Evolutionary conservation across 805 yeast species (phyloP).

Genomic region (Clavispora santaluciae): DNA sequence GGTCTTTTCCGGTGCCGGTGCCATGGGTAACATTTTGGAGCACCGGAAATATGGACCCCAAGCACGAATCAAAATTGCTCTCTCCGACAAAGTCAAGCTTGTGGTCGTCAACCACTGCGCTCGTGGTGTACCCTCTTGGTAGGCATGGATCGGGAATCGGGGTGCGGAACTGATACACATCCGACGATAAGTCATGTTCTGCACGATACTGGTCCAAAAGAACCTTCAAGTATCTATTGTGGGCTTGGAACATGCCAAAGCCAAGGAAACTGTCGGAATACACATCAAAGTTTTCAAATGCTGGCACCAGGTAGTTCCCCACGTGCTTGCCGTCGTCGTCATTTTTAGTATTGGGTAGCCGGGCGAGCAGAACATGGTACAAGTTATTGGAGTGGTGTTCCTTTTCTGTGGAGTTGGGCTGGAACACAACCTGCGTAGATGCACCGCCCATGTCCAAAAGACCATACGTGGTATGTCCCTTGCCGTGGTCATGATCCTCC

Average conservation of each 20-base stretch:
- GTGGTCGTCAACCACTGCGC: constrained; percentile 20
- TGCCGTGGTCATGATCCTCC: constrained; percentile 36
- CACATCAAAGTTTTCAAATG: constrained; percentile 33
- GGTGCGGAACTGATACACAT: constrained; percentile 15
- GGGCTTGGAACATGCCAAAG: constrained; percentile 57
- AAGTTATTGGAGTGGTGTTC: constrained; percentile 43
- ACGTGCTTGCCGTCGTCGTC: not conserved
- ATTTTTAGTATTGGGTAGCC: constrained; percentile 18
- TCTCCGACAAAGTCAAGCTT: constrained; percentile 43
- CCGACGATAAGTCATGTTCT: constrained; percentile 12
- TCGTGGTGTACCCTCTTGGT: constrained; percentile 41
- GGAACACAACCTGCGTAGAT: constrained; percentile 60
- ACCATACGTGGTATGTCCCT: constrained; percentile 48
- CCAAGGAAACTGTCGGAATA: constrained; percentile 57
- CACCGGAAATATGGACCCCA: constrained; percentile 43
- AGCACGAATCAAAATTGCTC: constrained; percentile 48
- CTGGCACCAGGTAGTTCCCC: constrained; percentile 11
- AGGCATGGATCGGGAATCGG: constrained; percentile 53
- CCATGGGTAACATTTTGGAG: constrained; percentile 30
- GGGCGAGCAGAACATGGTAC: constrained; percentile 40
- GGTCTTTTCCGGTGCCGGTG: constrained; percentile 11
- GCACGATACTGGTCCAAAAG: constrained; percentile 23
- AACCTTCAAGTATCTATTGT: constrained; percentile 37
- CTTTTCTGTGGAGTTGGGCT: constrained; percentile 46
- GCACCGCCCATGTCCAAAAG: constrained; percentile 63